Conservation (phyloP, 2,329 filamentous ascomycete species). For the Aspergillus fischeri region DNA sequence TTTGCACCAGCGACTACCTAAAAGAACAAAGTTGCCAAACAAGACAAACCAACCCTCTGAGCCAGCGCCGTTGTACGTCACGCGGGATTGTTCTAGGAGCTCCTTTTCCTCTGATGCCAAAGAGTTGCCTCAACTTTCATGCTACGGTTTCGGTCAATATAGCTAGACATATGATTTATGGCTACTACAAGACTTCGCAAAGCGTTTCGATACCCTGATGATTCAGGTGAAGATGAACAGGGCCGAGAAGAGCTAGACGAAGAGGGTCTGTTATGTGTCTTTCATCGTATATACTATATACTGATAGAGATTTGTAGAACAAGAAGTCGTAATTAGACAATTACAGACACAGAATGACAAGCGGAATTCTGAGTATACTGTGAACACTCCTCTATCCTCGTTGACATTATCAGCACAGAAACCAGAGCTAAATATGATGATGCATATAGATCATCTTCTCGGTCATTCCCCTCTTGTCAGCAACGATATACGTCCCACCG, state of each 20-base stretch:
- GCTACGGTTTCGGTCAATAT: background rate
- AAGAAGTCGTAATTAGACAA: conserved; percentile 38
- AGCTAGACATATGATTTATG: conserved; percentile 28
- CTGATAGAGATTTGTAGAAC: conserved; percentile 27
- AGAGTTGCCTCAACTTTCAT: background rate
- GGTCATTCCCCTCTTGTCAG: conserved; percentile 31
- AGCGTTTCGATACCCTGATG: conserved; percentile 70
- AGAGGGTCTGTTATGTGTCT: conserved; percentile 55
- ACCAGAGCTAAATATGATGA: background rate
- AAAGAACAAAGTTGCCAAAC: conserved; percentile 24
- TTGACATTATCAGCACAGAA: background rate
- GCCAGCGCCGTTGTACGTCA: background rate
- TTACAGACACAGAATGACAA: conserved; percentile 35
- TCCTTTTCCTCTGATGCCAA: background rate
- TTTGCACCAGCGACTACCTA: conserved; percentile 3
- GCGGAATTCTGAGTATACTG: conserved; percentile 39
- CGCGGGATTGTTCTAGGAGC: background rate
- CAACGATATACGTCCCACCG: conserved; percentile 28
- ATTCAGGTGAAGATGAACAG: conserved; percentile 52
- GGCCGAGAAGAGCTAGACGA: conserved; percentile 67
- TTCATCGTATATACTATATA: background rate
- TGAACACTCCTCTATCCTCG: conserved; percentile 17
- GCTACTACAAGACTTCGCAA: conserved; percentile 64
- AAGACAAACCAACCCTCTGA: conserved; percentile 18
- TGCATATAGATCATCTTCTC: conserved; percentile 31